A percentile compares a stretch with the other conserved stretches of the same genome.
These are phyloP conservation scores for Tetrapisispora namnaoensis DNA, from an alignment of 805 yeast genomes.

Conservation along the genomic window DNA sequence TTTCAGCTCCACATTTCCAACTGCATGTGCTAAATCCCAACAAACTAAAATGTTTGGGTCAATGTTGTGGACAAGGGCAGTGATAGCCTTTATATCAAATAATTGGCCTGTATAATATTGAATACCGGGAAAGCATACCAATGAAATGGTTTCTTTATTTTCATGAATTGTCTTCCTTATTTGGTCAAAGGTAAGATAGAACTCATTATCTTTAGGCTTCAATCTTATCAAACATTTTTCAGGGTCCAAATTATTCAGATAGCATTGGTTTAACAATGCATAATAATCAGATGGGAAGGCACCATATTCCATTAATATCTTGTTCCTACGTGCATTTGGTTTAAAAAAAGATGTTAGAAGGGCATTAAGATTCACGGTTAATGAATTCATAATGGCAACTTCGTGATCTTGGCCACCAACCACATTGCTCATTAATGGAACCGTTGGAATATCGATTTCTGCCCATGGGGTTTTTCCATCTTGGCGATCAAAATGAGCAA, in stretches of 20 bases:
- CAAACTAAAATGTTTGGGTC: conserved; percentile 50
- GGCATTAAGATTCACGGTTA: conserved; percentile 74
- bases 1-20: conserved; percentile 68
- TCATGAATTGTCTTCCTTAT: conserved; percentile 47
- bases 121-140: conserved; percentile 76
- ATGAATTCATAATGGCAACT: conserved; percentile 79
- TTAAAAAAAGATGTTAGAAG: conserved; percentile 63
- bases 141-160: conserved; percentile 51
- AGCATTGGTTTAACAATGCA: conserved; percentile 67
- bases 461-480: conserved; percentile 62
- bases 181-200: conserved; percentile 50
- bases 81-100: conserved; percentile 67
- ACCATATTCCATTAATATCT: conserved; percentile 73
- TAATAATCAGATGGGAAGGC: conserved; percentile 92
- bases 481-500: conserved; percentile 72
- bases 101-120: conserved; percentile 89
- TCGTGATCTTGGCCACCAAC: conserved; percentile 73
- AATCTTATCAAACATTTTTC: conserved; percentile 54
- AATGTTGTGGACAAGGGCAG: conserved; percentile 44
- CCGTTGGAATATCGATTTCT: conserved; percentile 68
- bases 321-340: conserved; percentile 45
- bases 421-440: conserved; percentile 56
- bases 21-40: conserved; percentile 95
- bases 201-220: conserved; percentile 49
- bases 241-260: conserved; percentile 45